phyloP scores from a whole-genome alignment of 2,329 filamentous ascomycete genomes.

The Aspergillus sp. region DNA sequence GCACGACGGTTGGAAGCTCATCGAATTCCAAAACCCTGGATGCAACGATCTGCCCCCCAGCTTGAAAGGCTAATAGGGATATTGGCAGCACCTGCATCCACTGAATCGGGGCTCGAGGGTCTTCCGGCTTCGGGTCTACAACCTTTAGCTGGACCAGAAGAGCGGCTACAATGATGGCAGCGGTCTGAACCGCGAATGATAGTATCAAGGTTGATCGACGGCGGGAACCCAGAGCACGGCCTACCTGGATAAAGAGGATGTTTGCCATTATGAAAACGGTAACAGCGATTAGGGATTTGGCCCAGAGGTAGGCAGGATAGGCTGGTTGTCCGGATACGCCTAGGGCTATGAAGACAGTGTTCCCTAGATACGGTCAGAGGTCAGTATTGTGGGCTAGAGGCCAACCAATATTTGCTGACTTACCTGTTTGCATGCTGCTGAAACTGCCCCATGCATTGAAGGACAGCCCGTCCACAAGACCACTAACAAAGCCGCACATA shows the following conservation, averaged over 20 bases:
- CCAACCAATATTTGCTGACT: background rate
- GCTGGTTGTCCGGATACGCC: constrained; percentile 43
- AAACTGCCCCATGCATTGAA: constrained; percentile 46
- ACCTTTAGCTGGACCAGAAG: constrained; percentile 34
- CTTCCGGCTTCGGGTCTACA: constrained; percentile 31
- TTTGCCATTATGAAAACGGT: constrained; percentile 39
- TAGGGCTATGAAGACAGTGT: constrained; percentile 45
- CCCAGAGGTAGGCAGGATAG: constrained; percentile 41
- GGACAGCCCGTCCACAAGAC: constrained; percentile 41
- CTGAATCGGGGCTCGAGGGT: constrained; percentile 30
- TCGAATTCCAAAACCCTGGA: constrained; percentile 38
- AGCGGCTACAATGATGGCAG: constrained; percentile 34
- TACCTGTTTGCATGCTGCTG: constrained; percentile 46
- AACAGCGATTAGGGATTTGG: constrained; percentile 44
- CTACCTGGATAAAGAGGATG: constrained; percentile 40
- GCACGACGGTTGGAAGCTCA: constrained; percentile 44
- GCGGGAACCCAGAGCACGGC: constrained; percentile 30
- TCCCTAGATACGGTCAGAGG: constrained; percentile 30
- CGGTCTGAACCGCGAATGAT: constrained; percentile 41
- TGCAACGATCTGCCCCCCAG: constrained; percentile 41
- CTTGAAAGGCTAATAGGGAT: constrained; percentile 41
- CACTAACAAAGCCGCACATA: constrained; percentile 39
- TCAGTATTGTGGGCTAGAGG: background rate
- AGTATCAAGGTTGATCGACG: constrained; percentile 40
- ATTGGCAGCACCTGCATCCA: constrained; percentile 42